Evolutionary conservation across 352 stramenopile species (phyloP).

Genomic region (Thalassiosira exigua): DNA sequence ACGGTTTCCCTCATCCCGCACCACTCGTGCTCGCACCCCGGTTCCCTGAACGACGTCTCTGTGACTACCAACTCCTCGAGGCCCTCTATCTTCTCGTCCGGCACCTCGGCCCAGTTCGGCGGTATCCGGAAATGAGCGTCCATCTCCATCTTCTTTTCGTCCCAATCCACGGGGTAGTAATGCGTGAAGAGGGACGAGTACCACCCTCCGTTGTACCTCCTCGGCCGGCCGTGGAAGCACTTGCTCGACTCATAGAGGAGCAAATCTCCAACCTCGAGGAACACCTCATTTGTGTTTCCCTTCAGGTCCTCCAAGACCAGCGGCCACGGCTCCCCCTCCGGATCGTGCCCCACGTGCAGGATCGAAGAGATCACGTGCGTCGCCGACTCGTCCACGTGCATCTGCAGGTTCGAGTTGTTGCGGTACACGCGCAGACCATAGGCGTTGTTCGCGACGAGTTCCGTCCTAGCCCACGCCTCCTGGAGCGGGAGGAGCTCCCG

Average conservation of each 20-base stretch:
- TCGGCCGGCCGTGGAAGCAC: constrained; percentile 67
- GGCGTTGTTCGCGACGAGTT: constrained; percentile 58
- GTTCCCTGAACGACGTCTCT: constrained; percentile 44
- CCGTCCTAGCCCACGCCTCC: constrained; percentile 64
- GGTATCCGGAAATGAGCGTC: constrained; percentile 39
- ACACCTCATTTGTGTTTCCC: constrained; percentile 73
- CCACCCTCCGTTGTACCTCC: constrained; percentile 57
- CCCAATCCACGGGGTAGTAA: constrained; percentile 56
- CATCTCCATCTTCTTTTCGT: constrained; percentile 14
- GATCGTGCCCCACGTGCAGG: constrained; percentile 71
- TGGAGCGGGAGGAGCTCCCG: constrained; percentile 64
- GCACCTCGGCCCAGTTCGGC: constrained; percentile 33
- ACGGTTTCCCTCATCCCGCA: constrained; percentile 29
- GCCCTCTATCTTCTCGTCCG: constrained; percentile 13
- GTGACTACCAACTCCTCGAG: constrained; percentile 31
- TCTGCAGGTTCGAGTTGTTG: constrained; percentile 61
- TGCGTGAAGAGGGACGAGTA: constrained; percentile 74
- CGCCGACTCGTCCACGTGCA: constrained; percentile 71
- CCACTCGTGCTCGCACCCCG: constrained; percentile 40
- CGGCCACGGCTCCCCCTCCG: constrained; percentile 74
- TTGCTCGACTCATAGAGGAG: constrained; percentile 80
- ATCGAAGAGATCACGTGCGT: constrained; percentile 78
- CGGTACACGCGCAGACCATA: constrained; percentile 79
- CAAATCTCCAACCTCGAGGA: constrained; percentile 76
- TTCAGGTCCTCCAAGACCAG: constrained; percentile 82